Conservation (phyloP, 1,284 basidiomycete species). For the Vanrija sp. region DNA sequence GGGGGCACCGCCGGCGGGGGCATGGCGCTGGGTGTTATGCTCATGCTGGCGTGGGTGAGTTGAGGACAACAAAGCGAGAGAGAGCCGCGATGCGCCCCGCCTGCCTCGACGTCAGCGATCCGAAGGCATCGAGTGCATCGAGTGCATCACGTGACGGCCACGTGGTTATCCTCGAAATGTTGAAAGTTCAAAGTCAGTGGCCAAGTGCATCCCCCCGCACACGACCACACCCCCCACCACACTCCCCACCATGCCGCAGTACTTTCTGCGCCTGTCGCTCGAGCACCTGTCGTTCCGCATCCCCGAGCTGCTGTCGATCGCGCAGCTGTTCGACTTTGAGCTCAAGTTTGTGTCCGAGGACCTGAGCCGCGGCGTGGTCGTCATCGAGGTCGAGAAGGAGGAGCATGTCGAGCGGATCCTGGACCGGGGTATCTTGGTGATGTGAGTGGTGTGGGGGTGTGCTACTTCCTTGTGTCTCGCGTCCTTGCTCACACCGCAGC, state of each 20-base stretch:
- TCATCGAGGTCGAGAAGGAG: conserved; percentile 65
- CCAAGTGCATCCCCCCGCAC: too few relatives aligned
- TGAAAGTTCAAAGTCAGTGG: neutral
- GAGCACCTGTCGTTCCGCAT: conserved; percentile 73
- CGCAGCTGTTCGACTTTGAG: conserved; percentile 37
- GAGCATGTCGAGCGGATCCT: conserved; percentile 71
- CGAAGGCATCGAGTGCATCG: too few relatives aligned
- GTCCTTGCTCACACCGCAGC: conserved; percentile 49
- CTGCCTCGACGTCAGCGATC: too few relatives aligned
- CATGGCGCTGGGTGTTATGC: neutral
- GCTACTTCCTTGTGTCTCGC: neutral
- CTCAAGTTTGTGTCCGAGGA: conserved; percentile 40
- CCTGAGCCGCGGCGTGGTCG: conserved; percentile 58
- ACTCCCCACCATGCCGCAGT: conserved; percentile 45
- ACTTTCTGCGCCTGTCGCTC: conserved; percentile 73
- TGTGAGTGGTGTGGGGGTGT: conserved; percentile 53
- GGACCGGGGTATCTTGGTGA: conserved; percentile 74
- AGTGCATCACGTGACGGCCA: neutral
- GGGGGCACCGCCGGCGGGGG: neutral
- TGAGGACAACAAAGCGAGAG: neutral
- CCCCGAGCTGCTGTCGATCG: conserved; percentile 61
- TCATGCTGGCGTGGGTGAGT: neutral
- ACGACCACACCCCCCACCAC: neutral
- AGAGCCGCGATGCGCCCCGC: too few relatives aligned
- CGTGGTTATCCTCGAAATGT: conserved; percentile 8